Percentiles rank a stretch among this genome's conserved stretches.
phyloP scores from a whole-genome alignment of 1,284 basidiomycete genomes.

The Cryptococcus floricola region DNA sequence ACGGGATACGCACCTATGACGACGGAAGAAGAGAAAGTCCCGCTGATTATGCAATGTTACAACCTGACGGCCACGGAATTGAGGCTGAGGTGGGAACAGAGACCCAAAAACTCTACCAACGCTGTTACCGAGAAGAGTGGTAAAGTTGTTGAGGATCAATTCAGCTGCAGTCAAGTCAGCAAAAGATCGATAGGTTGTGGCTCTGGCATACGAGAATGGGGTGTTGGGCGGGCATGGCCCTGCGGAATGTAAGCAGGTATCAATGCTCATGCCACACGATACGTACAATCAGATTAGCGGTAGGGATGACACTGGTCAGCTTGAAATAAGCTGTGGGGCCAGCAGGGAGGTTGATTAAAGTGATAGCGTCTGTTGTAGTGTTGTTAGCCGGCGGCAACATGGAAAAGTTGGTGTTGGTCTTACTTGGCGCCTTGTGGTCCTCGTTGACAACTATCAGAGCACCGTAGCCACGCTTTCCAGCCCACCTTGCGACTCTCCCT shows the following conservation, averaged over 20 bases:
- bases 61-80: slow-evolving; percentile 95
- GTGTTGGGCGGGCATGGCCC: slow-evolving; percentile 88
- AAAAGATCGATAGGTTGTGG: not conserved
- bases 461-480: slow-evolving; percentile 73
- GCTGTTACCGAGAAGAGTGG: slow-evolving; percentile 86
- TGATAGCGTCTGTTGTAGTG: slow-evolving; percentile 70
- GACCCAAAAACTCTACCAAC: slow-evolving; percentile 93
- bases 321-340: slow-evolving; percentile 98
- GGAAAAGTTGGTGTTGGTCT: slow-evolving; percentile 41
- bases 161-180: slow-evolving; percentile 56
- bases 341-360: slow-evolving; percentile 80
- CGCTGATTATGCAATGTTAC: slow-evolving; percentile 97
- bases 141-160: slow-evolving; percentile 92
- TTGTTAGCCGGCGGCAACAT: not conserved
- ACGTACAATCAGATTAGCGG: slow-evolving; percentile 76
- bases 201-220: slow-evolving; percentile 65
- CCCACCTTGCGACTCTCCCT: slow-evolving; percentile 91
- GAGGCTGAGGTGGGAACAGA: slow-evolving; percentile 89
- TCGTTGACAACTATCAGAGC: slow-evolving; percentile 93
- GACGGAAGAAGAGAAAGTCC: slow-evolving; percentile 95
- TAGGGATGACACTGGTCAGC: slow-evolving; percentile 79
- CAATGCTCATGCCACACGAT: slow-evolving; percentile 55
- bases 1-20: slow-evolving; percentile 65
- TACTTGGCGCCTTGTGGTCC: slow-evolving; percentile 84
- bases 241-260: slow-evolving; percentile 37